Evolutionary conservation across 2,329 filamentous ascomycete species (phyloP).

Genomic region (Mycosphaerella sp.): DNA sequence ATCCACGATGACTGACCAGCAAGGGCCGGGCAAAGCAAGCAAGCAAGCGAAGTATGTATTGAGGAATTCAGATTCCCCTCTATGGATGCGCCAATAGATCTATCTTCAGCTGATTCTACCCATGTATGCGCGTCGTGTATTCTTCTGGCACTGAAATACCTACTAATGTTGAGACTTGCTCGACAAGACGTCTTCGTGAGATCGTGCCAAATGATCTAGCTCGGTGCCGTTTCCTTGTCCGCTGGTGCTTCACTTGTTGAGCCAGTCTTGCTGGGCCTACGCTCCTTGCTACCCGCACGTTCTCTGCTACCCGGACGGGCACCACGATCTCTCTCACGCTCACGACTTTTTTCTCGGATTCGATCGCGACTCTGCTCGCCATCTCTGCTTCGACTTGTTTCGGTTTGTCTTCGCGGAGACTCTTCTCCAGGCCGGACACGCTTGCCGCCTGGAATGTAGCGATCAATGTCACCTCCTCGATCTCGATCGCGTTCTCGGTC

Average conservation of each 20-base stretch:
- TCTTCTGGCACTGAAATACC: too few species aligned
- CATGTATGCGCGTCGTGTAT: background rate
- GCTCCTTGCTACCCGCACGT: slow-evolving; percentile 2
- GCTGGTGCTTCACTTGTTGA: background rate
- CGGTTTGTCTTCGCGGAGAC: slow-evolving; percentile 3
- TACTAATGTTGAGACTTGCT: too few species aligned
- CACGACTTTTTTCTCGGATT: slow-evolving; percentile 30
- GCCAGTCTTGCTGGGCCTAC: slow-evolving; percentile 3
- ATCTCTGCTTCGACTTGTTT: slow-evolving; percentile 12
- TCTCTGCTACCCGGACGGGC: slow-evolving; percentile 5
- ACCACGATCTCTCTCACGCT: slow-evolving; percentile 14
- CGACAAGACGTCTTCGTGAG: too few species aligned
- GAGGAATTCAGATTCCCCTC: background rate
- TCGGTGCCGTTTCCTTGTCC: background rate
- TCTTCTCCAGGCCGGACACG: slow-evolving; percentile 10
- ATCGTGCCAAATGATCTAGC: background rate
- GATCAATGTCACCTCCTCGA: slow-evolving; percentile 27
- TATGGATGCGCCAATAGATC: background rate
- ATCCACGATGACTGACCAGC: background rate
- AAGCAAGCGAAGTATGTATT: background rate
- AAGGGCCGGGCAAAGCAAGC: background rate
- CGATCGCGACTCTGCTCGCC: slow-evolving; percentile 27
- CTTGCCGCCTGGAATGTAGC: slow-evolving; percentile 32
- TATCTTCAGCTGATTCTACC: background rate
- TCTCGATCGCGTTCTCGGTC: slow-evolving; percentile 31